A percentile compares a stretch with the other conserved stretches of the same genome.
These are phyloP conservation scores for Beverwykella pulmonaria DNA, from an alignment of 495 filamentous ascomycete genomes.

Conservation along the genomic window DNA sequence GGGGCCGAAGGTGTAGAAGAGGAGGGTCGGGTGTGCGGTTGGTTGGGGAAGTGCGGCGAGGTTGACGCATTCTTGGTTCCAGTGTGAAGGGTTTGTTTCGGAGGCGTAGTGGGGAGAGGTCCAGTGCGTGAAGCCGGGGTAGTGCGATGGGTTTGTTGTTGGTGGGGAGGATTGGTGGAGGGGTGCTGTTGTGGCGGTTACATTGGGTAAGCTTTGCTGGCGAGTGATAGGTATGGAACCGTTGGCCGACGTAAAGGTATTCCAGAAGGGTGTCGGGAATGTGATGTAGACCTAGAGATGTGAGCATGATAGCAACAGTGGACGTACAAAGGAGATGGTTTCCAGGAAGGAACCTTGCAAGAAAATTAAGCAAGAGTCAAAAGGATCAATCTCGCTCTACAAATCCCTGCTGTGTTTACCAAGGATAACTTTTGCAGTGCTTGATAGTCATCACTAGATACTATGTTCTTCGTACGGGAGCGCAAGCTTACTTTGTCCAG, in stretches of 20 bases:
- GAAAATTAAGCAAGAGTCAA: too few species aligned
- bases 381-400: too few species aligned
- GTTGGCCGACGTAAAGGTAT: constrained; percentile 32
- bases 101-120: constrained; percentile 65
- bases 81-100: constrained; percentile 62
- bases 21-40: constrained; percentile 76
- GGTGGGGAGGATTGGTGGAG: constrained; percentile 34
- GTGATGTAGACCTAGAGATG: constrained; percentile 70
- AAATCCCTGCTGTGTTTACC: too few species aligned
- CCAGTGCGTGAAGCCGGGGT: constrained; percentile 67
- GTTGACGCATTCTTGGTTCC: constrained; percentile 81
- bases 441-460: too few species aligned
- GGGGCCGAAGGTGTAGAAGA: constrained; percentile 87
- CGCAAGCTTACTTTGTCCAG: constrained; percentile 84
- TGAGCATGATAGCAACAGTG: constrained; percentile 21
- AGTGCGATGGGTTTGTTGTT: constrained; percentile 34
- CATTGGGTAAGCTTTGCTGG: constrained; percentile 35
- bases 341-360: too few species aligned
- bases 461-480: too few species aligned
- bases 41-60: constrained; percentile 65
- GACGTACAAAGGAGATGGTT: too few species aligned
- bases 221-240: neutral
- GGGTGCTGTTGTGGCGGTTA: constrained; percentile 42
- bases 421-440: too few species aligned
- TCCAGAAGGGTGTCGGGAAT: constrained; percentile 75